Conservation (phyloP, 306 rosid species). For the Rosa chinensis region DNA sequence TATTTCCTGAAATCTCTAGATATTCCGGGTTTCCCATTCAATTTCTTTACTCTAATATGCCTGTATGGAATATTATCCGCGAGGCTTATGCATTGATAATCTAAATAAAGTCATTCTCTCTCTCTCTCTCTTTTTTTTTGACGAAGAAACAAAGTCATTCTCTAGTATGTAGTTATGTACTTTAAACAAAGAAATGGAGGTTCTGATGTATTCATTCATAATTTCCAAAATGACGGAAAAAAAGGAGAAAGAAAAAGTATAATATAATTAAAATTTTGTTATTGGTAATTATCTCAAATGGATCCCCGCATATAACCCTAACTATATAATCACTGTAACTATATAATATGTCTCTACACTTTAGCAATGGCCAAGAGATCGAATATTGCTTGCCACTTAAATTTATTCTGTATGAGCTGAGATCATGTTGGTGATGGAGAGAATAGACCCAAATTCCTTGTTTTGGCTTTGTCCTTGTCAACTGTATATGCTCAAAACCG, state of each 20-base stretch:
- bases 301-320: neutral
- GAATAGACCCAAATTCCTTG: constrained; percentile 9
- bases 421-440: neutral
- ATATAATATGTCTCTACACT: neutral
- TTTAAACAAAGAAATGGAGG: neutral
- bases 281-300: neutral
- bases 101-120: neutral
- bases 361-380: neutral
- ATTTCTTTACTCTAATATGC: neutral
- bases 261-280: too few relatives aligned
- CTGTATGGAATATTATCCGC: neutral
- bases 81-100: neutral
- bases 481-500: neutral
- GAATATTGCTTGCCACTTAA: neutral
- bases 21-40: neutral
- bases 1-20: neutral
- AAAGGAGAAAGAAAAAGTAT: neutral
- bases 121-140: too few relatives aligned
- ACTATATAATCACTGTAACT: neutral
- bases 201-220: neutral
- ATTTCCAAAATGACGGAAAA: neutral
- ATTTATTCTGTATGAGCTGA: neutral
- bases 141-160: neutral
- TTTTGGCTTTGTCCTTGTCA: neutral
- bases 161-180: neutral